Percentiles rank a stretch among this genome's conserved stretches.
These are phyloP conservation scores for Actinidia arguta DNA, from an alignment of 179 eudicot species.

Conservation along the genomic window DNA sequence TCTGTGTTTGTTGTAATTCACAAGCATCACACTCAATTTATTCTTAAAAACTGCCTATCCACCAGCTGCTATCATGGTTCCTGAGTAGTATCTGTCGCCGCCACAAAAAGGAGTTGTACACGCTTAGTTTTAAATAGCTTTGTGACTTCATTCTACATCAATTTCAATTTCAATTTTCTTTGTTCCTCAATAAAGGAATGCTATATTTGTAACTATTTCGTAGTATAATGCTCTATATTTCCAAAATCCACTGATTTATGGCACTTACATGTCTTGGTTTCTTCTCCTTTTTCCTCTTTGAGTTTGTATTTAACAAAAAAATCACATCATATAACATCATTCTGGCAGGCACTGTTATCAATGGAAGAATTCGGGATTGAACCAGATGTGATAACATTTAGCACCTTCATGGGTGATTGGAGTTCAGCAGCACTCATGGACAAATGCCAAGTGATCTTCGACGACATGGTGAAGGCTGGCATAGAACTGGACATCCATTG, in stretches of 20 bases:
- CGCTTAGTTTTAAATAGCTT: background rate
- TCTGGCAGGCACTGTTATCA: conserved; percentile 56
- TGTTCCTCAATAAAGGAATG: conserved; percentile 1
- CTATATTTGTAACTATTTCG: too few species aligned
- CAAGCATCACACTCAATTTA: background rate
- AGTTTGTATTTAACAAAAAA: background rate
- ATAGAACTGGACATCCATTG: conserved; percentile 67
- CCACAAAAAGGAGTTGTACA: conserved; percentile 10
- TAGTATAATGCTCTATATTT: too few species aligned
- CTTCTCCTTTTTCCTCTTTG: conserved; percentile 2
- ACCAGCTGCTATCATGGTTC: background rate
- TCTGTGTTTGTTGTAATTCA: background rate
- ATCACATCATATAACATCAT: background rate
- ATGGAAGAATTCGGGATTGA: conserved; percentile 77
- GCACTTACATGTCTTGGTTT: background rate
- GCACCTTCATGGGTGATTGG: conserved; percentile 88
- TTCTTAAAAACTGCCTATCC: background rate
- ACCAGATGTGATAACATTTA: conserved; percentile 80
- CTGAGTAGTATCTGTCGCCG: background rate
- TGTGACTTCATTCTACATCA: background rate
- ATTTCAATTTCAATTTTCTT: background rate
- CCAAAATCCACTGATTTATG: background rate
- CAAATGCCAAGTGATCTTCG: conserved; percentile 70
- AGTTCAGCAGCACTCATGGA: conserved; percentile 73
- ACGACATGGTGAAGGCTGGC: conserved; percentile 75